Evolutionary conservation across 768 basidiomycete species (phyloP).

Genomic region (Sarcodon aspratus): DNA sequence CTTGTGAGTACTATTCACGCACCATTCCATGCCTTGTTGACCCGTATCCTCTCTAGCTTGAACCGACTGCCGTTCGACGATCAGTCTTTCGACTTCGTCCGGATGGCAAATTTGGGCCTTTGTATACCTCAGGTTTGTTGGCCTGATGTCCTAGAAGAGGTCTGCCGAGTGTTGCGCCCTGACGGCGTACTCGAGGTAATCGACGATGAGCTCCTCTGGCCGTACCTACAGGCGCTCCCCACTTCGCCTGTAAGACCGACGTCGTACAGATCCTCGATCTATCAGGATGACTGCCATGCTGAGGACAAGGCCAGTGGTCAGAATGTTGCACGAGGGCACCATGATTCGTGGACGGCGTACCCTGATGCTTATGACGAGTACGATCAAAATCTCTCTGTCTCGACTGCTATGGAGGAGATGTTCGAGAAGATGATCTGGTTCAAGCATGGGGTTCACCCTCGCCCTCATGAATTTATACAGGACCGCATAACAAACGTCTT

Average conservation of each 20-base stretch:
- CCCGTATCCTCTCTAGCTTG: slow-evolving; percentile 29
- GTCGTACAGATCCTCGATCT: background rate
- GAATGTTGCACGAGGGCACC: background rate
- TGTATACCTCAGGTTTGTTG: slow-evolving; percentile 52
- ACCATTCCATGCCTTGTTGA: slow-evolving; percentile 1
- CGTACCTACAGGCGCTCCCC: slow-evolving; percentile 29
- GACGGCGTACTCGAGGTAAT: slow-evolving; percentile 64
- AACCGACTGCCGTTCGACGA: slow-evolving; percentile 50
- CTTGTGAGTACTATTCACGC: slow-evolving; percentile 37
- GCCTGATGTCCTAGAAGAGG: slow-evolving; percentile 48
- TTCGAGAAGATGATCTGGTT: slow-evolving; percentile 48
- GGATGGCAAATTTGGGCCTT: slow-evolving; percentile 58
- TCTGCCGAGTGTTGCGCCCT: slow-evolving; percentile 44
- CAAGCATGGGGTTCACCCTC: slow-evolving; percentile 40
- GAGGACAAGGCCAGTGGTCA: background rate
- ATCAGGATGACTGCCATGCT: background rate
- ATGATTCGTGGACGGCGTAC: background rate
- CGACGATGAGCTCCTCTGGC: slow-evolving; percentile 61
- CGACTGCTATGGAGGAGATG: slow-evolving; percentile 39
- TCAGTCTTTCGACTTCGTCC: slow-evolving; percentile 57
- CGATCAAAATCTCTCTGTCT: slow-evolving; percentile 25
- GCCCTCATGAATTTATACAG: slow-evolving; percentile 38
- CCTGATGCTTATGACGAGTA: slow-evolving; percentile 21
- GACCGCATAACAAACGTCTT: slow-evolving; percentile 37
- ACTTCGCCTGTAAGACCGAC: slow-evolving; percentile 6